phyloP scores from a whole-genome alignment of 371 early-diverging fungal species.

The Mortierella sp. region DNA sequence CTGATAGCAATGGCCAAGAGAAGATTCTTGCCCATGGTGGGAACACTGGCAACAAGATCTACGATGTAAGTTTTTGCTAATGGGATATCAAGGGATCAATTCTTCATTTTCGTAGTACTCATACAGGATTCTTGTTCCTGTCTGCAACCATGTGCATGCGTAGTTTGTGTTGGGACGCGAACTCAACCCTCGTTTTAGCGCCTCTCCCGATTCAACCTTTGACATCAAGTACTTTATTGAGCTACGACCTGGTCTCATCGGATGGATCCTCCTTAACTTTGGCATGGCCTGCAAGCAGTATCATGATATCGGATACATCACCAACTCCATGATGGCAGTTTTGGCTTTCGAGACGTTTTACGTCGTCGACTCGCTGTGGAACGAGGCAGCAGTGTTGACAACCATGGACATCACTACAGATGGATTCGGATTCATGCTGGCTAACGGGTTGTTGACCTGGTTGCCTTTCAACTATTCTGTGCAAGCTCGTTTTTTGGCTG shows the following conservation, averaged over 20 bases:
- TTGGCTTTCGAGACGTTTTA: conserved; percentile 83
- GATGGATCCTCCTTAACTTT: conserved; percentile 82
- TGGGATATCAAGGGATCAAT: no score
- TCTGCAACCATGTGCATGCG: no score
- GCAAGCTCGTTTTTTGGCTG: conserved; percentile 88
- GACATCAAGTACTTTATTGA: conserved; percentile 95
- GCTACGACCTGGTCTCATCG: conserved; percentile 89
- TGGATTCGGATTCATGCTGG: conserved; percentile 95
- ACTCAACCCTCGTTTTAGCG: conserved; percentile 86
- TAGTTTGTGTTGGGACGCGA: conserved; percentile 85
- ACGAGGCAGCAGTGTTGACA: conserved; percentile 84
- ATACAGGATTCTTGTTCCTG: no score
- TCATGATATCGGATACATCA: conserved; percentile 65
- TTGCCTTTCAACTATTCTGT: conserved; percentile 90
- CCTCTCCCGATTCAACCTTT: conserved; percentile 58
- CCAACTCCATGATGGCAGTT: conserved; percentile 83
- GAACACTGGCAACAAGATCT: conserved; percentile 88
- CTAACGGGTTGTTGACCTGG: conserved; percentile 90
- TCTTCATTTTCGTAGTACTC: no score
- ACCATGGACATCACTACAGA: conserved; percentile 96
- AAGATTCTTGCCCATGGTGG: conserved; percentile 85
- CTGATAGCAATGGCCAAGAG: conserved; percentile 52
- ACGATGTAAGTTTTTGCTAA: conserved; percentile 77
- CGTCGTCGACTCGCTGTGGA: conserved; percentile 84
- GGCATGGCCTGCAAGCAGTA: conserved; percentile 85